Conservation (phyloP, 192 early-diverging fungal species). For the Chytriomyces confervae region DNA sequence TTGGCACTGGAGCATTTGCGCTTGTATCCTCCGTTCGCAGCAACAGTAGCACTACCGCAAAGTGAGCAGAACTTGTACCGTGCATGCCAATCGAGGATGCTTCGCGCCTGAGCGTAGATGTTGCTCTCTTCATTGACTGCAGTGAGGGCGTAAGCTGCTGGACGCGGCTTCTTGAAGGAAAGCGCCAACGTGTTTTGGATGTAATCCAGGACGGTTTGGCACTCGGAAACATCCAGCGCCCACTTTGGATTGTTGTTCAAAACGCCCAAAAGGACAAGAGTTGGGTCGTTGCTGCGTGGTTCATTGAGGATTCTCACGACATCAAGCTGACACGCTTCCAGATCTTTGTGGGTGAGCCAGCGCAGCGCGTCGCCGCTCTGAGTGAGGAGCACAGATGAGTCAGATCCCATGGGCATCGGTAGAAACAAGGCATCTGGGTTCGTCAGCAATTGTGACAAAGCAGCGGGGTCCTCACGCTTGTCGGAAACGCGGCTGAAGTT, state of each 20-base stretch:
- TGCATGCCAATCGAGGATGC: slow-evolving; percentile 58
- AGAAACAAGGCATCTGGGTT: neutral
- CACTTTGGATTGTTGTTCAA: neutral
- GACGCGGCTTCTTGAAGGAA: slow-evolving; percentile 16
- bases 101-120: slow-evolving; percentile 48
- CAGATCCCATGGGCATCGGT: neutral
- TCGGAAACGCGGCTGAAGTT: neutral
- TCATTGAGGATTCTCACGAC: neutral
- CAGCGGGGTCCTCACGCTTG: neutral
- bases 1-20: slow-evolving; percentile 25
- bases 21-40: slow-evolving; percentile 44
- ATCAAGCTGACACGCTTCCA: neutral
- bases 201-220: neutral
- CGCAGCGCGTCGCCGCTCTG: neutral
- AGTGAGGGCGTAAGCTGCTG: slow-evolving; percentile 24
- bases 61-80: slow-evolving; percentile 53
- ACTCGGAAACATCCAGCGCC: slow-evolving; percentile 13
- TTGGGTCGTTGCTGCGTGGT: neutral
- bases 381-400: neutral
- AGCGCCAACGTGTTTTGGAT: neutral
- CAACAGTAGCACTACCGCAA: slow-evolving; percentile 43
- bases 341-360: neutral
- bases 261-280: slow-evolving; percentile 15
- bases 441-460: neutral
- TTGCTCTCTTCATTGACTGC: slow-evolving; percentile 34